Conservation (phyloP, 2,329 filamentous ascomycete species). For the Talaromyces funiculosus region DNA sequence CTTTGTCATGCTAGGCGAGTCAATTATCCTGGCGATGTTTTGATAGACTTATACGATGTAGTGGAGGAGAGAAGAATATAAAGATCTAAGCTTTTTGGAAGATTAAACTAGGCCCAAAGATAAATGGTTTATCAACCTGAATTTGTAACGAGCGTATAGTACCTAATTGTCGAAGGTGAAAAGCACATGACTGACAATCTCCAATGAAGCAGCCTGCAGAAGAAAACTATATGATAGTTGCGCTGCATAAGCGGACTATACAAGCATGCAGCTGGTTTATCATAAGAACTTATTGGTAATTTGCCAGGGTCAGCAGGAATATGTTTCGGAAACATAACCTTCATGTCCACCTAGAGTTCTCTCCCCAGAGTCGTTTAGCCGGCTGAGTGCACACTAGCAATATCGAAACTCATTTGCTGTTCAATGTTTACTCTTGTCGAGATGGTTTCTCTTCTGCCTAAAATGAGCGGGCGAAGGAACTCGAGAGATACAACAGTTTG, state of each 20-base stretch:
- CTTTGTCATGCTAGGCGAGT: not conserved
- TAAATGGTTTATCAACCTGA: not conserved
- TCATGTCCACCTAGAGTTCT: not conserved
- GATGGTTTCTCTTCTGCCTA: not conserved
- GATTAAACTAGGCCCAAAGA: not conserved
- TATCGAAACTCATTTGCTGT: not conserved
- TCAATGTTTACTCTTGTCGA: not conserved
- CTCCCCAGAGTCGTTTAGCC: not conserved
- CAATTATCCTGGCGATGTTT: not conserved
- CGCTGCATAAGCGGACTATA: not conserved
- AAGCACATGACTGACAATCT: constrained; percentile 6
- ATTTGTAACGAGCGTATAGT: constrained; percentile 8
- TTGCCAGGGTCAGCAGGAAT: not conserved
- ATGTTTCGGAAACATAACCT: not conserved
- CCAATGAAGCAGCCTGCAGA: not conserved
- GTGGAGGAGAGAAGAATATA: not conserved
- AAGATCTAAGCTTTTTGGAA: not conserved
- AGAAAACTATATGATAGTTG: not conserved
- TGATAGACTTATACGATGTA: not conserved
- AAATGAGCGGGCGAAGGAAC: not conserved
- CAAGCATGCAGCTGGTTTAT: not conserved
- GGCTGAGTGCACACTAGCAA: not conserved
- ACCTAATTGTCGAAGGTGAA: not conserved
- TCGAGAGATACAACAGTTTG: not conserved
- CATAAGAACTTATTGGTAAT: constrained; percentile 1